Conservation (phyloP, 2,329 filamentous ascomycete species). For the Periconia sp. region DNA sequence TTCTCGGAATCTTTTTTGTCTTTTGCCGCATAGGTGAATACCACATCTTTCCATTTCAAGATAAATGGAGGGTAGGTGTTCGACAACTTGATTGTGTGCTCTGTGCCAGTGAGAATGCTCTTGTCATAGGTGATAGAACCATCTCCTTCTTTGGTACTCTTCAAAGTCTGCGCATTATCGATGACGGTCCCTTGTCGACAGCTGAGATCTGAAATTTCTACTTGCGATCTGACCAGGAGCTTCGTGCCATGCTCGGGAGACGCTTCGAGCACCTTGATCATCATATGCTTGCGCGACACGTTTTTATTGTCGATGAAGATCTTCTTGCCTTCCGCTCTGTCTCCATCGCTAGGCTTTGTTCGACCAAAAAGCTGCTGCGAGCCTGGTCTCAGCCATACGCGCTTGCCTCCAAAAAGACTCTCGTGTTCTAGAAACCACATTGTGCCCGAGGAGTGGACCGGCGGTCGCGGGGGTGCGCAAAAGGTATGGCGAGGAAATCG, state of each 20-base stretch:
- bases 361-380: constrained; percentile 86
- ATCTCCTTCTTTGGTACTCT: constrained; percentile 60
- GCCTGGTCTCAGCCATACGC: constrained; percentile 84
- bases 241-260: constrained; percentile 69
- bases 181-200: constrained; percentile 79
- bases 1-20: constrained; percentile 66
- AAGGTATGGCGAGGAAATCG: background rate
- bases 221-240: constrained; percentile 67
- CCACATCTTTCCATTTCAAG: constrained; percentile 78
- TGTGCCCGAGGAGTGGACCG: background rate
- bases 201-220: constrained; percentile 82
- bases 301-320: constrained; percentile 75
- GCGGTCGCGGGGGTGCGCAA: background rate
- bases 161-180: constrained; percentile 71
- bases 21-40: constrained; percentile 81
- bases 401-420: constrained; percentile 64
- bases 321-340: constrained; percentile 40
- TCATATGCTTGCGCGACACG: constrained; percentile 88
- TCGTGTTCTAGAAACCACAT: constrained; percentile 65
- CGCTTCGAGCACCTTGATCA: constrained; percentile 73
- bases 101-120: constrained; percentile 33
- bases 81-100: constrained; percentile 74
- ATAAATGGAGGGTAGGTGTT: constrained; percentile 70
- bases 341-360: constrained; percentile 65
- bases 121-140: constrained; percentile 32